Base-by-base conservation (phyloP, 2,329 filamentous ascomycete genomes). In the Aspergillus calidoustus region DNA sequence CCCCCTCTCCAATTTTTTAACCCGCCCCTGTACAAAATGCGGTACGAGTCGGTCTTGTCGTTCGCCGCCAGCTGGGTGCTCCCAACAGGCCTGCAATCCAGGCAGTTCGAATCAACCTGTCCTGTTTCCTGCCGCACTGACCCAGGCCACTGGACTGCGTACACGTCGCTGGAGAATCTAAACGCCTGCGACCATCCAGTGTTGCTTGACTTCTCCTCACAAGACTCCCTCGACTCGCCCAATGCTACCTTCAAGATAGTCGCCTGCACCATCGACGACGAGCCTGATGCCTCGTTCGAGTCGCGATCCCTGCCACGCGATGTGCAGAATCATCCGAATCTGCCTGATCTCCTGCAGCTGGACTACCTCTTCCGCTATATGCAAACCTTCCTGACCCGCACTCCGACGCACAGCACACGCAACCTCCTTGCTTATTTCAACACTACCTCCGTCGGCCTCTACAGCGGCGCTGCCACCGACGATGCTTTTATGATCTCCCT, bases 121-220 rank as follows among this genome's bases (percentile, higher is more conserved):
- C 59, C 54, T 34, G 54, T 44, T 2, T 50, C 43, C 15, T 61
- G 59, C 44, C 46, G 23, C 43, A 17, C 43, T 7, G 55, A 58
- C 5, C 48, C 50, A 46, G 46, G 43, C 23, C 47, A 54, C 9
- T 61, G 59, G 54, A 61, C 59, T 31, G 43, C 52, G 15, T 61
- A 54, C 17, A 25, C 44, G 1, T 54, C 54, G 1, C 23, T 61
- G 11, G 44, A 57, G 7, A 48, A 22, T 15, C 54, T 61, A 11
- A 51, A 44, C 3, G 28, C 43, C 6, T 61, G 59, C n/a, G n/a
- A 58, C 13, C 49, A 61, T 17, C 54, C 59, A 15, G 41, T 61
- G 22, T 28, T 61, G 46, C 25, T 61, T 3, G 54, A 61, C 44
- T 46, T 58, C 13, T 49, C 54, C 17, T 47, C 52, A 3, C 49